Percentiles rank a stretch among this genome's conserved stretches.
phyloP scores from a whole-genome alignment of 1,284 basidiomycete species.

The Ustilago shanxiensis region DNA sequence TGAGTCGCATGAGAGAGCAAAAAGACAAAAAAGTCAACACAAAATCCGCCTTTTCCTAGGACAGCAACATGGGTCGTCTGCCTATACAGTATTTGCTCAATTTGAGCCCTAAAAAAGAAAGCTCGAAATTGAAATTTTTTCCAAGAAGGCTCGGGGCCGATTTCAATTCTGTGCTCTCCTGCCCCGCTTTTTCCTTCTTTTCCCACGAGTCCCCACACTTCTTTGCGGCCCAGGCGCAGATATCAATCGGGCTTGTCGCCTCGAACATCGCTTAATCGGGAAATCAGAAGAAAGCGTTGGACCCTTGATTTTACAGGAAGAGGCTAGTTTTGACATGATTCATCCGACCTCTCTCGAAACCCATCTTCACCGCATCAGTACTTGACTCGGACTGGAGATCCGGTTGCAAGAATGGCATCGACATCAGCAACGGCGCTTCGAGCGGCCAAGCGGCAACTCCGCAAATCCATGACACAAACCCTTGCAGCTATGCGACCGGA shows the following conservation, averaged over 20 bases:
- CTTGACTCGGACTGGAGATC: background rate
- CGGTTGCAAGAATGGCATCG: slow-evolving; percentile 14
- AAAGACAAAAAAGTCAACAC: background rate
- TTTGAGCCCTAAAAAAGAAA: slow-evolving; percentile 11
- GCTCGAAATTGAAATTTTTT: slow-evolving; percentile 21
- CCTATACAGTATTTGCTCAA: no score
- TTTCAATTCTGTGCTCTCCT: background rate
- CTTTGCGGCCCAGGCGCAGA: background rate
- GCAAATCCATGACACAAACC: slow-evolving; percentile 55
- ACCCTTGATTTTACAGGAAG: slow-evolving; percentile 10
- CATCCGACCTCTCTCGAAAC: no score
- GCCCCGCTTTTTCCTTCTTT: slow-evolving; percentile 8
- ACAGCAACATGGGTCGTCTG: background rate
- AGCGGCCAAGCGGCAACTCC: slow-evolving; percentile 62
- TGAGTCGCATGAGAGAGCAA: no score
- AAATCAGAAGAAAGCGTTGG: background rate
- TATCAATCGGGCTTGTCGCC: slow-evolving; percentile 1
- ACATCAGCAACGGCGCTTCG: slow-evolving; percentile 21
- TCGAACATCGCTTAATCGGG: background rate
- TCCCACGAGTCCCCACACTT: slow-evolving; percentile 11
- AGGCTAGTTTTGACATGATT: background rate
- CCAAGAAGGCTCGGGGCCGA: slow-evolving; percentile 28
- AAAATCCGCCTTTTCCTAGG: background rate
- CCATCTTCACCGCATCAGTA: background rate
- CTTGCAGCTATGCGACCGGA: slow-evolving; percentile 43